phyloP scores from a whole-genome alignment of 768 basidiomycete genomes.

The Russula sp. region DNA sequence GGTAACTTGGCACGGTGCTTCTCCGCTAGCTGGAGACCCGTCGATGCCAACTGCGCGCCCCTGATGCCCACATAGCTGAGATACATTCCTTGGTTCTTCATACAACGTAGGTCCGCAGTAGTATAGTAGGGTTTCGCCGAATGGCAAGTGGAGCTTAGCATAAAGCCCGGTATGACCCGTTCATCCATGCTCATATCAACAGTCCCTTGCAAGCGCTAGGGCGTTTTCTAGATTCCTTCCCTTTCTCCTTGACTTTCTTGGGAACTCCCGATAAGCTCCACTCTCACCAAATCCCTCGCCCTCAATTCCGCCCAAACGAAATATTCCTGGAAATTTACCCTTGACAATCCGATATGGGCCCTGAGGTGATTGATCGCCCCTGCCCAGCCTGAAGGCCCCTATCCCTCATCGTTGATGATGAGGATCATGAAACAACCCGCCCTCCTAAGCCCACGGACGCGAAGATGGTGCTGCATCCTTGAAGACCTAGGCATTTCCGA shows the following conservation, averaged over 20 bases:
- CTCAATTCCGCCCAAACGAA: neutral
- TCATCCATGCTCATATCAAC: neutral
- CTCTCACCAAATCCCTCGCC: neutral
- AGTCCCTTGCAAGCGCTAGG: neutral
- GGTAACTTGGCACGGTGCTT: too few relatives aligned
- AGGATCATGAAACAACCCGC: too few relatives aligned
- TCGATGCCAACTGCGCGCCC: neutral
- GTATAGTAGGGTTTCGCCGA: neutral
- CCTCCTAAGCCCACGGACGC: too few relatives aligned
- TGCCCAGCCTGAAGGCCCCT: too few relatives aligned
- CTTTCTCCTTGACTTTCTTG: neutral
- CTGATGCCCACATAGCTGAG: neutral
- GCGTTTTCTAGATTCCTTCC: neutral
- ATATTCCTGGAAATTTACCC: too few relatives aligned
- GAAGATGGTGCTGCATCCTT: too few relatives aligned
- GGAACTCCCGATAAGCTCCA: neutral
- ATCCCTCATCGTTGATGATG: too few relatives aligned
- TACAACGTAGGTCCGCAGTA: neutral
- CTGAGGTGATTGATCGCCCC: too few relatives aligned
- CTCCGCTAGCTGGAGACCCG: neutral
- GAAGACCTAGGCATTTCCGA: too few relatives aligned
- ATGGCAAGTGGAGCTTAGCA: neutral
- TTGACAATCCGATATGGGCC: too few relatives aligned
- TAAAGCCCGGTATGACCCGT: neutral
- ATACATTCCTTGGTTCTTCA: neutral